Conservation (phyloP, 2,329 filamentous ascomycete genomes). For the Zymoseptoria passerinii region DNA sequence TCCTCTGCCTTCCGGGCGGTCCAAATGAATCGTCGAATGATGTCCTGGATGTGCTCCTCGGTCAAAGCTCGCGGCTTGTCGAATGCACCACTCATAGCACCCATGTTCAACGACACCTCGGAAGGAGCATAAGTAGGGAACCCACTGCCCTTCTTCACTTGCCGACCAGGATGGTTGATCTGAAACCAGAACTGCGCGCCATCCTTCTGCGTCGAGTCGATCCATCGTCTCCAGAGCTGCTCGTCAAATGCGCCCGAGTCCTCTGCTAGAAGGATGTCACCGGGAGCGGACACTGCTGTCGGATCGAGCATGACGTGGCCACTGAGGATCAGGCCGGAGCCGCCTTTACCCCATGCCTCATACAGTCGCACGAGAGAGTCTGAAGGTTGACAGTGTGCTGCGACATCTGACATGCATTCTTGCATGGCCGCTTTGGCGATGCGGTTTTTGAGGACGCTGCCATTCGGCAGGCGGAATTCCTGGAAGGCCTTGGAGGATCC, state of each 20-base stretch:
- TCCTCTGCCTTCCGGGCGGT: slow-evolving; percentile 29
- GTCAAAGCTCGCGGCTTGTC: slow-evolving; percentile 7
- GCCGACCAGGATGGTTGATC: slow-evolving; percentile 15
- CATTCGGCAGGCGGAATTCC: slow-evolving; percentile 9
- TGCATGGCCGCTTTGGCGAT: slow-evolving; percentile 16
- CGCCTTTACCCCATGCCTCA: slow-evolving; percentile 8
- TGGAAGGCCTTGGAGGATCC: slow-evolving; percentile 1
- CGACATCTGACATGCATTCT: slow-evolving; percentile 9
- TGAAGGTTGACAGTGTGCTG: slow-evolving; percentile 5
- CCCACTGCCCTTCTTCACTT: slow-evolving; percentile 6
- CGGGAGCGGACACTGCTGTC: slow-evolving; percentile 3
- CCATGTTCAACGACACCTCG: slow-evolving; percentile 7
- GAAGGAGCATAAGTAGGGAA: slow-evolving; percentile 7
- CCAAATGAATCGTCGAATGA: slow-evolving; percentile 9
- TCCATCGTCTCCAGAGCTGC: slow-evolving; percentile 2
- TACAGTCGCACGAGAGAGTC: slow-evolving; percentile 3
- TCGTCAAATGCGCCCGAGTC: background rate
- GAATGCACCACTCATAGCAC: slow-evolving; percentile 7
- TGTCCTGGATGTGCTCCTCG: slow-evolving; percentile 6
- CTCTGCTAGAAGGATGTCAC: slow-evolving; percentile 9
- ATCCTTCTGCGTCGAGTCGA: slow-evolving; percentile 1
- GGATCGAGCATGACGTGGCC: slow-evolving; percentile 14
- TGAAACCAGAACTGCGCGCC: slow-evolving; percentile 10
- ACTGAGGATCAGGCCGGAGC: slow-evolving; percentile 8
- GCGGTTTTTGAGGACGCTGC: slow-evolving; percentile 11